Base-by-base conservation (phyloP, 768 basidiomycete genomes). In the Tulasnella sp. region DNA sequence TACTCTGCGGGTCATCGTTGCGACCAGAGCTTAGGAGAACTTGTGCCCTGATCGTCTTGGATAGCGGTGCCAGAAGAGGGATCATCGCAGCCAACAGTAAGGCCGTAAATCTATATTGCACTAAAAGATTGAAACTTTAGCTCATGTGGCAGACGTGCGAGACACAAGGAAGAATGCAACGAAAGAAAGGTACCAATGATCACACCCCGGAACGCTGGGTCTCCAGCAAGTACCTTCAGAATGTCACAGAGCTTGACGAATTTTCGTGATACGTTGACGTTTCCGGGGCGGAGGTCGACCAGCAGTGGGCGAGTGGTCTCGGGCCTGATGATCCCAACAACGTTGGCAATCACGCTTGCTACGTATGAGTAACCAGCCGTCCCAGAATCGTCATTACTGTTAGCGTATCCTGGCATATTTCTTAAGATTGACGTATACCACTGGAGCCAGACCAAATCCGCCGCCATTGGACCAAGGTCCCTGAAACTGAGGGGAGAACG, bases 361-460 rank as follows among this genome's bases (percentile, higher is more conserved):
- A n/a, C n/a, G n/a, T n/a, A n/a, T n/a, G n/a, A n/a, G n/a, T n/a
- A n/a, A n/a, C n/a, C n/a, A n/a, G n/a, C n/a, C n/a, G n/a, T n/a
- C n/a, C n/a, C n/a, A n/a, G n/a, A n/a, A n/a, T n/a, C n/a, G n/a
- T n/a, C n/a, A n/a, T n/a, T n/a, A n/a, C n/a, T n/a, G n/a, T n/a
- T n/a, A n/a, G n/a, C n/a, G n/a, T n/a, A n/a, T n/a, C n/a, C n/a
- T n/a, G n/a, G n/a, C n/a, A n/a, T n/a, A n/a, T n/a, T n/a, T n/a
- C n/a, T n/a, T n/a, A n/a, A n/a, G n/a, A n/a, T n/a, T 3, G 73
- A 72, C 62, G 73, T 76, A 48, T 78, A 63, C 21, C 76, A 76
- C 44, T 76, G 76, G 63, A 82, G 75, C 86, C 85, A 89, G 51
- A 84, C 72, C 34, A 87, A 71, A 64, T 88, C 85, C 38, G 82